Percentiles rank a stretch among this genome's conserved stretches.
phyloP scores from a whole-genome alignment of 345 rosid species.

The Corymbia maculata region DNA sequence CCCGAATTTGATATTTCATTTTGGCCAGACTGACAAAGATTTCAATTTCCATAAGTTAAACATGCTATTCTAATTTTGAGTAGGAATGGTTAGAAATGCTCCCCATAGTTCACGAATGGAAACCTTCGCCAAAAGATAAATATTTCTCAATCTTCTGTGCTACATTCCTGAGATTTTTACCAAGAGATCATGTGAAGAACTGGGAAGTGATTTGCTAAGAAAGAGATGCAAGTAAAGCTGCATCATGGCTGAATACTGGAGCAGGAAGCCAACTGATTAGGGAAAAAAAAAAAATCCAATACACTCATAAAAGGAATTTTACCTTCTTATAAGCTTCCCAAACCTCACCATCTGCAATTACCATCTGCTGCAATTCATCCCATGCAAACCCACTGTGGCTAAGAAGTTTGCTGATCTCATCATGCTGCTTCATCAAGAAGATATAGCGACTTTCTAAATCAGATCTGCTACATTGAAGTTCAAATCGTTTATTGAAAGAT shows the following conservation, averaged over 20 bases:
- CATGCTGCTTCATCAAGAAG: constrained; percentile 53
- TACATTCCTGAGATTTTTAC: neutral
- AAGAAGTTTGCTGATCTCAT: constrained; percentile 43
- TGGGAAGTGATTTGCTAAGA: neutral
- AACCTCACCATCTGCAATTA: constrained; percentile 32
- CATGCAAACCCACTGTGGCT: constrained; percentile 41
- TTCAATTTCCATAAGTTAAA: neutral
- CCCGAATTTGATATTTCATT: neutral
- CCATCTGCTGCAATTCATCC: constrained; percentile 47
- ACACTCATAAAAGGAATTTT: neutral
- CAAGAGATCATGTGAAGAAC: neutral
- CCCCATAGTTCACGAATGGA: neutral
- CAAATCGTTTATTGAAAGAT: constrained; percentile 44
- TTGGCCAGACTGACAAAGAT: neutral
- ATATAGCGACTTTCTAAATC: constrained; percentile 41
- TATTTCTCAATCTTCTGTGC: neutral
- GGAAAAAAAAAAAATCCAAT: neutral
- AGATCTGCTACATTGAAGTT: constrained; percentile 33
- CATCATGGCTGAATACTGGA: neutral
- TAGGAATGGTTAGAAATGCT: neutral
- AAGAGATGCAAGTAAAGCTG: neutral
- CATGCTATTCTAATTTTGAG: neutral
- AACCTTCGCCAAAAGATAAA: neutral
- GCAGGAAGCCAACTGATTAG: neutral
- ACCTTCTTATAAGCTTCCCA: constrained; percentile 69